Evolutionary conservation across 1,284 basidiomycete species (phyloP), one percentile per base, ranked within the genome.

Genomic region (Cystobasidiaceae sp.): DNA sequence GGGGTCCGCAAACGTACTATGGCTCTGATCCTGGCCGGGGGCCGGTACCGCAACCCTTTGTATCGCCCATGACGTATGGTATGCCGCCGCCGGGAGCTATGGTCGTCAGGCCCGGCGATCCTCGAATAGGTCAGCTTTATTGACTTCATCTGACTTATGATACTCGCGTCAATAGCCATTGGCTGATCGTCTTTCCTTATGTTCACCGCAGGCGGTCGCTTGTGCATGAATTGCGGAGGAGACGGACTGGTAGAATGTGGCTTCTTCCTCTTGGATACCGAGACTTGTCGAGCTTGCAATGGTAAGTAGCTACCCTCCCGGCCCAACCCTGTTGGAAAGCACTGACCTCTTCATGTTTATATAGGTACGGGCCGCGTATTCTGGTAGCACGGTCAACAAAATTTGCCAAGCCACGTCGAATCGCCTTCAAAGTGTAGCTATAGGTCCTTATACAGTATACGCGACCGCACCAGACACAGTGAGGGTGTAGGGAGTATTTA

Each of bases 71-170:
- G 56, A 59, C n/a, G 4, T 59, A 49, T 34, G 61, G 52, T 25
- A 8, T 13, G 17, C 61, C 61, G 13, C 61, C 61, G 17, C 61
- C 51, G 17, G 61, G 61, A 34, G 50, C 61, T 25, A 41, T 64
- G 28, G 52, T 64, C 7, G 61, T 64, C 17, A 39, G 48, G 23
- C 61, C 61, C 17, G 61, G 61, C 4, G 61, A 64, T 44, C 61
- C 61, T 8, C 33, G 61, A 25, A 64, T 64, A 7, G 56, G 56
- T 48, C 13, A 49, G 56, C 21, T n/a, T 7, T 32, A 45, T 5
- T n/a, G n/a, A n/a, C n/a, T n/a, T 19, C 23, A 21, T 7, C 32
- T 19, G 25, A 13, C 7, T 9, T 13, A 17, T 32, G 21, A 33
- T 37, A 13, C 4, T 19, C 17, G 19, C 4, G 4, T 15, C 30